Percentiles rank a stretch among this genome's conserved stretches.
phyloP scores from a whole-genome alignment of 495 filamentous ascomycete genomes.

The Usnea hakonensis region DNA sequence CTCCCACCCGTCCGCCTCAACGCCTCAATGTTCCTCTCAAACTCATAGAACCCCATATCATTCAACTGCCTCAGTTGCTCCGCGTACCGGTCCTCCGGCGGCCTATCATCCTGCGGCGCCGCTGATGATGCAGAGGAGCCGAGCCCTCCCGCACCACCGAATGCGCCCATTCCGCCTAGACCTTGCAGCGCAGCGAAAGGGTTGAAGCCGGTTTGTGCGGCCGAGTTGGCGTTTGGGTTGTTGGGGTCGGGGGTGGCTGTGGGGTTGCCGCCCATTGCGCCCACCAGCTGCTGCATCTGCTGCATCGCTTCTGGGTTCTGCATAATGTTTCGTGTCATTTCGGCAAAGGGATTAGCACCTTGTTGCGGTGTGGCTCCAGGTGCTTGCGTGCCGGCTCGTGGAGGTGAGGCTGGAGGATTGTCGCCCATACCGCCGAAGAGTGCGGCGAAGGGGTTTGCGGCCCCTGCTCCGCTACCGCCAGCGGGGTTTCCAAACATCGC shows the following conservation, averaged over 20 bases:
- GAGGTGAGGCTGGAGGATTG: slow-evolving; percentile 25
- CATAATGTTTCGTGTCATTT: slow-evolving; percentile 37
- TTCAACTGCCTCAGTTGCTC: slow-evolving; percentile 88
- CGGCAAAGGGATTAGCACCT: slow-evolving; percentile 36
- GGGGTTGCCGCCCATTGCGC: slow-evolving; percentile 35
- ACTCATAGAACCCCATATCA: slow-evolving; percentile 98
- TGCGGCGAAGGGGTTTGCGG: slow-evolving; percentile 64
- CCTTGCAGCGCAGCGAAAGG: slow-evolving; percentile 35
- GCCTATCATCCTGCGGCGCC: slow-evolving; percentile 65
- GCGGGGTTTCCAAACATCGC: slow-evolving; percentile 27
- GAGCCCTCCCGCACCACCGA: slow-evolving; percentile 27
- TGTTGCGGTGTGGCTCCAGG: slow-evolving; percentile 21
- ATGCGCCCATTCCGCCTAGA: slow-evolving; percentile 35
- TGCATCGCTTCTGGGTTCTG: slow-evolving; percentile 42
- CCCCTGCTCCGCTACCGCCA: slow-evolving; percentile 24
- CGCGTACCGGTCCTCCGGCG: slow-evolving; percentile 88
- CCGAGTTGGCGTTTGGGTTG: slow-evolving; percentile 30
- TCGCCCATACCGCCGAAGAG: slow-evolving; percentile 48
- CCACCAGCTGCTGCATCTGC: slow-evolving; percentile 41
- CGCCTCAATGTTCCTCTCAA: slow-evolving; percentile 85
- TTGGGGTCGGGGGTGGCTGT: slow-evolving; percentile 27
- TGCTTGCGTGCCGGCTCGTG: slow-evolving; percentile 4
- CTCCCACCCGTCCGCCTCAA: slow-evolving; percentile 84
- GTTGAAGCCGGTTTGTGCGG: slow-evolving; percentile 29
- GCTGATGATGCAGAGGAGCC: slow-evolving; percentile 34